phyloP scores from a whole-genome alignment of 2,329 filamentous ascomycete species.

The Colletotrichum horii region DNA sequence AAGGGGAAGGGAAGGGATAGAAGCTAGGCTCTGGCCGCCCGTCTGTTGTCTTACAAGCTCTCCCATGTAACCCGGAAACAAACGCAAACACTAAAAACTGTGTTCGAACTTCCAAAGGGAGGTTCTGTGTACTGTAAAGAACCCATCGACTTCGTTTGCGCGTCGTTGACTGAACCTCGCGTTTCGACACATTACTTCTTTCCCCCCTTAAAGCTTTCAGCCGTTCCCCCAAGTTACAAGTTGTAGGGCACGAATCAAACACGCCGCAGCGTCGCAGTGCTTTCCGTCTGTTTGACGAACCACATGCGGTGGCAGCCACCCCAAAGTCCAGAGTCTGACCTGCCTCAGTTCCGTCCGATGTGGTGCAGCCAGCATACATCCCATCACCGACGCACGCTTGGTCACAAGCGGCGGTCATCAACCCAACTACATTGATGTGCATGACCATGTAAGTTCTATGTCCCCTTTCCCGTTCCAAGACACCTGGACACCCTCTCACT shows the following conservation, averaged over 20 bases:
- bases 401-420: background rate
- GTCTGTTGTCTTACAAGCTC: background rate
- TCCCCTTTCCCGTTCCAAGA: background rate
- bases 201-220: background rate
- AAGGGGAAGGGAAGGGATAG: background rate
- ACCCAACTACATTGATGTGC: background rate
- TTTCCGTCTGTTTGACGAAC: background rate
- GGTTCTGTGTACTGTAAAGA: background rate
- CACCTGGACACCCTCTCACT: background rate
- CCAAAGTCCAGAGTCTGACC: background rate
- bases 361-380: background rate
- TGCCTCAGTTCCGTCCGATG: background rate
- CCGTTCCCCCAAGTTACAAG: background rate
- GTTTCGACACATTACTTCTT: background rate
- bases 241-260: background rate
- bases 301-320: background rate
- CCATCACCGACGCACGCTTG: background rate
- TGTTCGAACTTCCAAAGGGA: background rate
- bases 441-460: background rate
- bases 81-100: background rate
- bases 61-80: background rate
- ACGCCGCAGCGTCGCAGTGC: background rate
- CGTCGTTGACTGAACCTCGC: background rate
- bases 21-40: background rate
- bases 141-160: background rate